These are phyloP conservation scores for Carex kokanica DNA, from an alignment of 176 grass and related monocot genomes.

Conservation along the genomic window DNA sequence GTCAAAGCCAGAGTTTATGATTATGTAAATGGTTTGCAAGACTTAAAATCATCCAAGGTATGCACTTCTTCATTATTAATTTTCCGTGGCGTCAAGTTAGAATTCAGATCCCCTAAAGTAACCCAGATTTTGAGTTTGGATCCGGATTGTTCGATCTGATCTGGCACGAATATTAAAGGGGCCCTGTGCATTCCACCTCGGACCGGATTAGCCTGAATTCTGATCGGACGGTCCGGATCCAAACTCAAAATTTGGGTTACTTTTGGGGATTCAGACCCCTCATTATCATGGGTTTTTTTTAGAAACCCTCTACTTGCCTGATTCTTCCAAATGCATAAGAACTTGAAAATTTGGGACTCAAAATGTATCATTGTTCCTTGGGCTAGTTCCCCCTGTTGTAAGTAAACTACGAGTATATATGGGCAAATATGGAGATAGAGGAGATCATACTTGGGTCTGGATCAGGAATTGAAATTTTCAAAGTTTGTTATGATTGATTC, in stretches of 20 bases:
- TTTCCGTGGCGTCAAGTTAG: neutral
- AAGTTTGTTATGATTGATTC: too few species aligned
- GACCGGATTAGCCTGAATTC: too few species aligned
- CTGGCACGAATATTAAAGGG: too few species aligned
- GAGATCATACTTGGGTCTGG: too few species aligned
- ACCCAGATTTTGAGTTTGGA: too few species aligned
- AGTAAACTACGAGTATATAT: neutral
- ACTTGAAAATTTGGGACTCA: neutral
- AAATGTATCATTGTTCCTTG: neutral
- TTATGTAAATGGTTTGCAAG: conserved; percentile 86
- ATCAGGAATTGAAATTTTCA: too few species aligned
- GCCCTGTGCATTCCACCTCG: too few species aligned
- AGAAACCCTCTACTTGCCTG: neutral
- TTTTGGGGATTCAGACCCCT: too few species aligned
- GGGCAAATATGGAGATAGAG: neutral
- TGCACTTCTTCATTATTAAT: conserved; percentile 19
- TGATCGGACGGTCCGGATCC: too few species aligned
- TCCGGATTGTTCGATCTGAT: too few species aligned
- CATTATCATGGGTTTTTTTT: conserved; percentile 5
- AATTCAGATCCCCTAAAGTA: too few species aligned
- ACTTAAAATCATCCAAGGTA: conserved; percentile 79
- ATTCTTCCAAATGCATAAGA: neutral
- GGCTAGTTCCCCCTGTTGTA: neutral
- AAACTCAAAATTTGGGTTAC: too few species aligned
- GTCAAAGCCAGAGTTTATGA: conserved; percentile 55